Evolutionary conservation across 192 early-diverging fungal genomes (phyloP).

Genomic region (Linnemannia hyalina): DNA sequence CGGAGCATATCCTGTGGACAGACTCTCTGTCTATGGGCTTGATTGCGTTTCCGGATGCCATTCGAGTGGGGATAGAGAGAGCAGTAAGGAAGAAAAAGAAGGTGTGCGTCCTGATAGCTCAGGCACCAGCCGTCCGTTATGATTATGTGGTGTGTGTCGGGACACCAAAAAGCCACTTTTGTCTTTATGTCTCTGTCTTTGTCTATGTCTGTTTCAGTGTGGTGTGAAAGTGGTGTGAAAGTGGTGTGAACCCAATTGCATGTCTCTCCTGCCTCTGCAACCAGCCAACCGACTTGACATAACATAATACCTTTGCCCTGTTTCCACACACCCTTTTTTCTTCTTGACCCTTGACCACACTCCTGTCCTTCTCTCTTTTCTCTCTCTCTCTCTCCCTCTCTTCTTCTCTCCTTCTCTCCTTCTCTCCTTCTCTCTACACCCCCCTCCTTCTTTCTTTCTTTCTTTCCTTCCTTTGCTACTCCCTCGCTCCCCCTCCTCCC

Average conservation of each 20-base stretch:
- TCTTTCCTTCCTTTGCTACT: neutral
- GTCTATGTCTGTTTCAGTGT: too few species aligned
- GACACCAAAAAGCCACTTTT: too few species aligned
- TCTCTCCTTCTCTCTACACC: neutral
- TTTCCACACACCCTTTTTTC: too few species aligned
- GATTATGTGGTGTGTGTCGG: too few species aligned
- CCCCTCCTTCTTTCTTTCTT: neutral
- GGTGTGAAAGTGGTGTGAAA: too few species aligned
- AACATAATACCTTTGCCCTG: too few species aligned
- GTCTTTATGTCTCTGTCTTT: too few species aligned
- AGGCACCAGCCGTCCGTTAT: too few species aligned
- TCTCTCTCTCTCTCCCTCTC: neutral
- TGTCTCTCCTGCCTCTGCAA: too few species aligned
- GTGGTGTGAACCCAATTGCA: too few species aligned
- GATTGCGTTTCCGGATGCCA: slow-evolving; percentile 39
- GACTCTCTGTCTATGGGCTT: slow-evolving; percentile 68
- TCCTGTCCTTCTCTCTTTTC: neutral
- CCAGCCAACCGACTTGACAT: too few species aligned
- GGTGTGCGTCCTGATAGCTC: too few species aligned
- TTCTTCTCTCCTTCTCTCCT: neutral
- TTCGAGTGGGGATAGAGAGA: neutral
- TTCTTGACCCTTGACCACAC: neutral
- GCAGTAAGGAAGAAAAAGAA: neutral
- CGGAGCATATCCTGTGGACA: slow-evolving; percentile 87
- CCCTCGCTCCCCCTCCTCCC: neutral